A percentile compares a stretch with the other conserved stretches of the same genome.
Evolutionary conservation across 2,329 filamentous ascomycete genomes (phyloP).

Genomic region (Didymosphaeria variabile): DNA sequence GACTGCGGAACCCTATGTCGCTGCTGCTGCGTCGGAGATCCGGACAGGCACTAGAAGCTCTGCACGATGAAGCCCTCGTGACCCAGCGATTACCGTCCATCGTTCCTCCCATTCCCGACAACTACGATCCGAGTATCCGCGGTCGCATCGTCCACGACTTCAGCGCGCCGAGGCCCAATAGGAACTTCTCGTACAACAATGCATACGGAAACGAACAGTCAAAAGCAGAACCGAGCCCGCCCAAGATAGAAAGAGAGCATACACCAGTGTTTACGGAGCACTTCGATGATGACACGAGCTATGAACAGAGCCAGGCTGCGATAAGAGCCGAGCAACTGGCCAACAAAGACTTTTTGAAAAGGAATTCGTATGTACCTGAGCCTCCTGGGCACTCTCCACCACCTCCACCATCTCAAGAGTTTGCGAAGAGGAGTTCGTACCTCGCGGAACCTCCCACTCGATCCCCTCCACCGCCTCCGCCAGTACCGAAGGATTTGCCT

Average conservation of each 20-base stretch:
- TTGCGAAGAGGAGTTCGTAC: constrained; percentile 53
- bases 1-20: constrained; percentile 68
- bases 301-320: constrained; percentile 51
- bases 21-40: constrained; percentile 66
- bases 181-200: constrained; percentile 50
- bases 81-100: constrained; percentile 56
- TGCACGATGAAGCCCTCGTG: constrained; percentile 61
- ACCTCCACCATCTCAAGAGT: constrained; percentile 40
- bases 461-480: constrained; percentile 30
- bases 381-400: constrained; percentile 23
- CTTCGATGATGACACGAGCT: constrained; percentile 62
- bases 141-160: constrained; percentile 73
- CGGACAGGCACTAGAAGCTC: constrained; percentile 57
- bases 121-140: constrained; percentile 70
- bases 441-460: constrained; percentile 30
- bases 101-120: constrained; percentile 63
- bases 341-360: constrained; percentile 58
- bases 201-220: constrained; percentile 33
- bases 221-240: constrained; percentile 33
- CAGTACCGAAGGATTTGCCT: constrained; percentile 13
- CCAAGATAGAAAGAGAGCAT: constrained; percentile 55
- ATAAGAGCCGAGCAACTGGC: constrained; percentile 58
- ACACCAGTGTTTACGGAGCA: constrained; percentile 69
- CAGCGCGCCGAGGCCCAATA: constrained; percentile 64
- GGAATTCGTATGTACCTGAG: constrained; percentile 50